Evolutionary conservation across 2,329 filamentous ascomycete genomes (phyloP), one percentile per base, ranked within the genome.

Genomic region (Ophiostoma triangulosporum): DNA sequence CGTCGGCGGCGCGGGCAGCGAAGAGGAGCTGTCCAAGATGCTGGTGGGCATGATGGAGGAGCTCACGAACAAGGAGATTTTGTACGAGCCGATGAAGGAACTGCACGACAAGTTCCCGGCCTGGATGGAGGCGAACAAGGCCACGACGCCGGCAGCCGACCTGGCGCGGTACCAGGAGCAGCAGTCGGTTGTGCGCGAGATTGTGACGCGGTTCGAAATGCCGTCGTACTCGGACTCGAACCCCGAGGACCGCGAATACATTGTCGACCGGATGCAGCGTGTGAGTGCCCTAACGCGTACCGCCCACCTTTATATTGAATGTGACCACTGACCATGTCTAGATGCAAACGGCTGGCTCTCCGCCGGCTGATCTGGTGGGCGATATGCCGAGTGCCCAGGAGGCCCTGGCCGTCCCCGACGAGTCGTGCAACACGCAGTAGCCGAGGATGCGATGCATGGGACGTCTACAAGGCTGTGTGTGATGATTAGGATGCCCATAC

Each of bases 31-130:
- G 62, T 89, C 88, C 54, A 91, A 95, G 70, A 88, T 97, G 81
- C 78, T 98, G 56, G 81, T 95, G 76, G 87, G 86, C 52, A 95
- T 97, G 88, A 97, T 98, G 91, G 88, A 97, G 70, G 90, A 98
- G 68, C 76, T 98, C 58, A 97, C 93, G 3, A 95, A 95, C 68
- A 97, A 95, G 73, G 93, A 97, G 61, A 96, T 98, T 58, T 70
- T 98, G 50, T 97, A 97, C 66, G 91, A 98, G 70, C 93, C 93
- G 2, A 96, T 98, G 89, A 95, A 95, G 72, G 93, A 98, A 69
- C 73, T 98, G 48, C 73, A 95, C 66, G 84, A 88, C 52, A 97
- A 96, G 68, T 98, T 93, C 64, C 91, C 90, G 0, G 81, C 70
- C 2, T 98, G 93, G 91, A 75, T 98, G 66, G 77, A 78, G 62